phyloP scores from a whole-genome alignment of 176 grass and related monocot genomes.

The Carex pumila region DNA sequence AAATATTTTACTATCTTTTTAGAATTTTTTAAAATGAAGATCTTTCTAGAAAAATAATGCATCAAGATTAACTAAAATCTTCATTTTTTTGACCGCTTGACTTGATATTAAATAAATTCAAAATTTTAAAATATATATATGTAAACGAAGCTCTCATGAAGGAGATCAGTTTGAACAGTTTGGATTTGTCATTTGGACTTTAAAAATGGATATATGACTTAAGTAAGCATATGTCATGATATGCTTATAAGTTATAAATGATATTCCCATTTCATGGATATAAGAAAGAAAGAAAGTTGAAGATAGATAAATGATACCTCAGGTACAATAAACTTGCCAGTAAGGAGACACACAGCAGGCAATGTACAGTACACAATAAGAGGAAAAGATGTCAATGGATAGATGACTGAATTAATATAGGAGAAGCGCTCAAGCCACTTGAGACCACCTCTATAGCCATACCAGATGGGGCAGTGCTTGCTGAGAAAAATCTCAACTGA shows the following conservation, averaged over 20 bases:
- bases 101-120: no score
- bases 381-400: conserved; percentile 50
- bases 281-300: neutral
- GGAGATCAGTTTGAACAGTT: no score
- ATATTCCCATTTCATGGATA: neutral
- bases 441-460: conserved; percentile 42
- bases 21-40: no score
- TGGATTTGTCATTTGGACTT: no score
- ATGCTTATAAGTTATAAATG: neutral
- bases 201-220: no score
- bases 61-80: no score
- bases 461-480: conserved; percentile 58
- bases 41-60: no score
- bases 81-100: no score
- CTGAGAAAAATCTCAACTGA: conserved; percentile 53
- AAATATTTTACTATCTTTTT: no score
- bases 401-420: conserved; percentile 44
- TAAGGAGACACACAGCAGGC: conserved; percentile 44
- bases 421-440: conserved; percentile 42
- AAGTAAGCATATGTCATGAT: no score
- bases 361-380: conserved; percentile 43
- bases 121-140: no score
- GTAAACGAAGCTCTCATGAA: no score
- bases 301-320: conserved; percentile 25
- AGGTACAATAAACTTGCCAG: conserved; percentile 45